Base-by-base conservation (phyloP, 305 asterid genomes). In the Fraxinus angustifolia region DNA sequence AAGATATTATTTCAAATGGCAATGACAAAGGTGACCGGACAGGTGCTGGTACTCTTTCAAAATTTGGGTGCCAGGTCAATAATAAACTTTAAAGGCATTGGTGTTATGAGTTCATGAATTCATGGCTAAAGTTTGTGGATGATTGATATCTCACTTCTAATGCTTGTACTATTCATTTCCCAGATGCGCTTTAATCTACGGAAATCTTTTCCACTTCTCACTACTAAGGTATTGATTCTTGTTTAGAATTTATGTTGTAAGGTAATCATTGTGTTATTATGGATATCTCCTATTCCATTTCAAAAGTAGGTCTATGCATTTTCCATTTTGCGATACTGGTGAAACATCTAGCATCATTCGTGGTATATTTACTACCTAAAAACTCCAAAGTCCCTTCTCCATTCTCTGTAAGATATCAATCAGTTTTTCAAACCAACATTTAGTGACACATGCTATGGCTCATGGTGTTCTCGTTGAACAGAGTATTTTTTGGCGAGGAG, bases 401-500 rank as follows among this genome's bases (percentile, higher is more conserved):
- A 31, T 83, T 45, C 30, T 19, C 38, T 28, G 4, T 68, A 28
- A 75, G 38, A 67, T 68, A 68, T 23, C 33, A 58, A 78, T 56
- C 58, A 35, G 11, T 50, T 56, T 23, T 76, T 60, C 30, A 42
- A 56, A 17, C 30, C 67, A 8, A 65, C 45, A 81, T 60, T 72
- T 40, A 30, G 5, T 31, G 19, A 45, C 75, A 77, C 28, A 31
- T 84, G 50, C 17, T 60, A 80, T 82, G 84, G 82, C 35, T 17
- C 53, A 62, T 38, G 76, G 35, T 79, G 48, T n/a, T 28, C 70
- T 58, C 75, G 65, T 71, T 60, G 60, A 83, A 65, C 85, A 96
- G 98, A 90, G 91, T 88, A 95, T 93, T 26, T 94, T 93, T 81
- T 96, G 98, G 99, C 89, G 94, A 38, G 98, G 98, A 50, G 97